Percentiles rank a stretch among this genome's conserved stretches.
Conservation (phyloP, 768 basidiomycete species). For the Candolleomyces efflorescens region DNA sequence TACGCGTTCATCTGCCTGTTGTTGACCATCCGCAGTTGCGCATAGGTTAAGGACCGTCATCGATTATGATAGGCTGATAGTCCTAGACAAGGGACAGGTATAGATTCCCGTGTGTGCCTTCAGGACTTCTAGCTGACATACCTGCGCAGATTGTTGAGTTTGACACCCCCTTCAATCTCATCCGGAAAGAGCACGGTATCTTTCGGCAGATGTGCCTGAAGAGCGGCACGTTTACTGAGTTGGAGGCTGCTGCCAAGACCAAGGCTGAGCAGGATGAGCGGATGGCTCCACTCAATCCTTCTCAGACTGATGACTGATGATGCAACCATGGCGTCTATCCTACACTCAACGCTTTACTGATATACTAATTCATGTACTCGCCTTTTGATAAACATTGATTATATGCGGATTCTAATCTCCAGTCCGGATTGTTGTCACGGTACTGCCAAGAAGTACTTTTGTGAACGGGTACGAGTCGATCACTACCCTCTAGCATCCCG, state of each 20-base stretch:
- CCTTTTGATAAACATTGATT: no score
- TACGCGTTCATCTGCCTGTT: background rate
- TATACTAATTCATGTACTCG: no score
- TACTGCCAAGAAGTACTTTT: no score
- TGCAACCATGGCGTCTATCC: no score
- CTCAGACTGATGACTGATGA: no score
- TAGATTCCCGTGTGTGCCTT: slow-evolving; percentile 3
- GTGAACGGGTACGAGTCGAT: no score
- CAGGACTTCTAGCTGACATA: background rate
- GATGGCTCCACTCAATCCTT: no score
- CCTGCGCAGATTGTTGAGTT: slow-evolving; percentile 51
- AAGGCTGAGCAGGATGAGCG: slow-evolving; percentile 23
- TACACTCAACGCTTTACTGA: no score
- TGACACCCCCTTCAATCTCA: slow-evolving; percentile 69
- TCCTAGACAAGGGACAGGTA: slow-evolving; percentile 69
- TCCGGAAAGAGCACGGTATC: slow-evolving; percentile 57
- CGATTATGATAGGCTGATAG: slow-evolving; percentile 76
- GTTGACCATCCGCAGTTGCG: slow-evolving; percentile 40
- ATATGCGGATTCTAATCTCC: no score
- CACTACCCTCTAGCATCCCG: no score
- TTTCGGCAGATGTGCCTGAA: slow-evolving; percentile 68
- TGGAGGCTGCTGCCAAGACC: slow-evolving; percentile 55
- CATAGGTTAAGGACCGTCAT: slow-evolving; percentile 76
- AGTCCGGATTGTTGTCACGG: no score
- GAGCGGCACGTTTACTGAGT: slow-evolving; percentile 59